These are phyloP conservation scores for Chlorociboria aeruginascens DNA, from an alignment of 495 filamentous ascomycete species.

Conservation along the genomic window DNA sequence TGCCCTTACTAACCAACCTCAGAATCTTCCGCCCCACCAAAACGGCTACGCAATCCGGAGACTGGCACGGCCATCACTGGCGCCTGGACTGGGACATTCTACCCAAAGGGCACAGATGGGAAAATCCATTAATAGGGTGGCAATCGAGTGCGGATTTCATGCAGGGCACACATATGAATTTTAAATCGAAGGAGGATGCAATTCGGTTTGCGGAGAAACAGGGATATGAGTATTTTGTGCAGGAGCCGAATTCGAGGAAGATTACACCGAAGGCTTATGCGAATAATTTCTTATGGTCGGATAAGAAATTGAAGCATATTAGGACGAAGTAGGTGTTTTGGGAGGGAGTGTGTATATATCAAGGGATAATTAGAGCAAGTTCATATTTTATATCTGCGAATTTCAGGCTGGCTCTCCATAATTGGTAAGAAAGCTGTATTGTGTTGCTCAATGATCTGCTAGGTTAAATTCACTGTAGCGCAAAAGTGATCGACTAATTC, in stretches of 20 bases:
- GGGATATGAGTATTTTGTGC: constrained; percentile 97
- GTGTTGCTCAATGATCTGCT: too few species aligned
- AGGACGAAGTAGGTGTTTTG: constrained; percentile 59
- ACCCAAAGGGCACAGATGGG: constrained; percentile 80
- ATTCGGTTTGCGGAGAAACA: constrained; percentile 95
- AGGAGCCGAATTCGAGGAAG: constrained; percentile 83
- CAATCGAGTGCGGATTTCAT: constrained; percentile 87
- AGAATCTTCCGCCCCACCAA: constrained; percentile 89
- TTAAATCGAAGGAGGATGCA: constrained; percentile 90
- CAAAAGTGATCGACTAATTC: too few species aligned
- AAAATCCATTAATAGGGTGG: constrained; percentile 98
- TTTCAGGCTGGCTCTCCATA: too few species aligned
- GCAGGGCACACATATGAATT: constrained; percentile 83
- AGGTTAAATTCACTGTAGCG: too few species aligned
- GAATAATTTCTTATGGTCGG: constrained; percentile 81
- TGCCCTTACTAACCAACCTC: constrained; percentile 11
- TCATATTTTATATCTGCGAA: too few species aligned
- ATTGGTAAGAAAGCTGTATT: too few species aligned
- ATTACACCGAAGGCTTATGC: constrained; percentile 90
- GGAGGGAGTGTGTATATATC: constrained; percentile 14
- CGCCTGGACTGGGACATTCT: constrained; percentile 98
- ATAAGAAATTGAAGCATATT: constrained; percentile 82
- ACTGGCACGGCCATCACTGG: constrained; percentile 74
- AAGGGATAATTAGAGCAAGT: too few species aligned
- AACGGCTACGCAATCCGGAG: constrained; percentile 86